These are phyloP conservation scores for Smittium culicis DNA, from an alignment of 371 early-diverging fungal species.

Conservation along the genomic window DNA sequence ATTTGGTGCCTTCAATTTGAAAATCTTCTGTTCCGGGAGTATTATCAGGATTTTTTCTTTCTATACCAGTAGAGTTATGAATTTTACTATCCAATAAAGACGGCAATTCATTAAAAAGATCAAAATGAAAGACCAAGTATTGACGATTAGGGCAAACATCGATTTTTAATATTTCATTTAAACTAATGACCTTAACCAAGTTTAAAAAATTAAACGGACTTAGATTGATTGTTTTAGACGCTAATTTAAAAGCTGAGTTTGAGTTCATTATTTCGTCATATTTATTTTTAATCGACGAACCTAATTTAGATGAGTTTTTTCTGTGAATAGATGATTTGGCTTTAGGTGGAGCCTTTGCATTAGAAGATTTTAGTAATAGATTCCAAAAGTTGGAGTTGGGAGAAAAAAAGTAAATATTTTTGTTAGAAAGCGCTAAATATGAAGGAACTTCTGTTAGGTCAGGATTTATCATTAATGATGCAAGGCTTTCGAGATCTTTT, in stretches of 20 bases:
- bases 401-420: background rate
- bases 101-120: constrained; percentile 11
- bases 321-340: too few species aligned
- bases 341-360: too few species aligned
- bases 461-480: background rate
- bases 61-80: too few species aligned
- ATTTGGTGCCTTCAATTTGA: too few species aligned
- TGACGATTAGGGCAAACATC: constrained; percentile 45
- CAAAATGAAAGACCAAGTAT: constrained; percentile 36
- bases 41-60: too few species aligned
- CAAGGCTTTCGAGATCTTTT: background rate
- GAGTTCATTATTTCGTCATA: too few species aligned
- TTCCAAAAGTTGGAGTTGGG: background rate
- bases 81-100: background rate
- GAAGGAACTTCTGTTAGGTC: background rate
- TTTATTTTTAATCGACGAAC: too few species aligned
- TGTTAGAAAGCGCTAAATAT: background rate
- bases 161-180: constrained; percentile 12
- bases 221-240: background rate
- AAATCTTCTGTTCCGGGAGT: too few species aligned
- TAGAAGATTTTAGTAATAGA: background rate
- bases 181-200: background rate
- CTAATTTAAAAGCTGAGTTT: background rate
- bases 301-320: too few species aligned
- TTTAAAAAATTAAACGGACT: background rate